These are phyloP conservation scores for Castanospermum australe DNA, from an alignment of 306 rosid genomes.

Conservation along the genomic window DNA sequence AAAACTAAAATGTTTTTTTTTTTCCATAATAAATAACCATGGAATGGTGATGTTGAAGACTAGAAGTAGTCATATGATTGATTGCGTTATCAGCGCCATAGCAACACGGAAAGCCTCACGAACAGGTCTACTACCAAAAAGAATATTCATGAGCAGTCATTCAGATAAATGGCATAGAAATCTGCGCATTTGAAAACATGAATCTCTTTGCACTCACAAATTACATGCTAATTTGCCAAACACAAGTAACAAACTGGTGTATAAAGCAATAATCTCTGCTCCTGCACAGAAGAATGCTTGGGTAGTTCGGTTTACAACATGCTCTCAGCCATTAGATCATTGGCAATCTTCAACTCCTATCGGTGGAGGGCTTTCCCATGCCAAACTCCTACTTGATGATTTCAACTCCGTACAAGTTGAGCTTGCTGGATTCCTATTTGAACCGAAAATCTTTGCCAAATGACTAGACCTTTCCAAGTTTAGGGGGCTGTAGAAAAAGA, in stretches of 20 bases:
- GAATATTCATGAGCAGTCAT: constrained; percentile 24
- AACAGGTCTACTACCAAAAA: constrained; percentile 15
- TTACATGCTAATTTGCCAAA: constrained; percentile 42
- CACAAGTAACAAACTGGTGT: constrained; percentile 33
- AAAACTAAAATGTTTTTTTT: background rate
- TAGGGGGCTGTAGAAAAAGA: constrained; percentile 59
- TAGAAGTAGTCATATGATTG: background rate
- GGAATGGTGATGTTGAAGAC: background rate
- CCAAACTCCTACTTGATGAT: constrained; percentile 39
- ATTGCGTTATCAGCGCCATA: constrained; percentile 12
- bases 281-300: constrained; percentile 44
- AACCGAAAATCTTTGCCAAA: constrained; percentile 37
- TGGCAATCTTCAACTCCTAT: constrained; percentile 31
- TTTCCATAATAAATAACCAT: background rate
- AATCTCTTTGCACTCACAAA: constrained; percentile 44
- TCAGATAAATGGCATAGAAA: constrained; percentile 30
- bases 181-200: constrained; percentile 29
- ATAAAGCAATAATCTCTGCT: constrained; percentile 41
- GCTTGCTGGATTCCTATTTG: constrained; percentile 37
- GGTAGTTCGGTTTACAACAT: constrained; percentile 42
- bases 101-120: constrained; percentile 2
- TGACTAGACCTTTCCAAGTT: constrained; percentile 48
- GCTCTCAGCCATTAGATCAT: constrained; percentile 31
- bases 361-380: constrained; percentile 35
- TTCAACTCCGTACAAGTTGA: constrained; percentile 33